Percentiles rank a stretch among this genome's conserved stretches.
These are phyloP conservation scores for Arabis hirsuta DNA, from an alignment of 345 rosid species.

Conservation along the genomic window DNA sequence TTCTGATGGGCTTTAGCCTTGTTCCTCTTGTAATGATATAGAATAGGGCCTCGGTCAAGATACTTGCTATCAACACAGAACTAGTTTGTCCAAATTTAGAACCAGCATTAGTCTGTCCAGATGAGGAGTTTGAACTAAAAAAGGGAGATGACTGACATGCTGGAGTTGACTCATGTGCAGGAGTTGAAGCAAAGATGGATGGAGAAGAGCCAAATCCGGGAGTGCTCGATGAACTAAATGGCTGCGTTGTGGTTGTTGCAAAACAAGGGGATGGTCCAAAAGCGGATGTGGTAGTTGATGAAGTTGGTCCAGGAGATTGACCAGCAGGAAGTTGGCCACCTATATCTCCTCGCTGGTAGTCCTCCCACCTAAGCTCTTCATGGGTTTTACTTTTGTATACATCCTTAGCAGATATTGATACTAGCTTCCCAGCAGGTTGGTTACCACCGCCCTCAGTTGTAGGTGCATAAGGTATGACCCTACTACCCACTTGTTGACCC, in stretches of 20 bases:
- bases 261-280: slow-evolving; percentile 60
- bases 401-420: slow-evolving; percentile 89
- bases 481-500: slow-evolving; percentile 76
- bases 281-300: slow-evolving; percentile 33
- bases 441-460: slow-evolving; percentile 54
- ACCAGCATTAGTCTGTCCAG: slow-evolving; percentile 46
- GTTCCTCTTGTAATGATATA: too few species aligned
- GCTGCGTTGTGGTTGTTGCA: slow-evolving; percentile 50
- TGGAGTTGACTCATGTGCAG: slow-evolving; percentile 52
- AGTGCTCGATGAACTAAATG: slow-evolving; percentile 54
- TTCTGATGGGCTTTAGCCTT: too few species aligned
- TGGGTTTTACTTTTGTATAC: slow-evolving; percentile 72
- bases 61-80: too few species aligned
- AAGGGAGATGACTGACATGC: slow-evolving; percentile 63
- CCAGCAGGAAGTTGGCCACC: slow-evolving; percentile 50
- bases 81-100: neutral
- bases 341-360: slow-evolving; percentile 95
- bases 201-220: slow-evolving; percentile 55
- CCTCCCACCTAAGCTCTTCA: slow-evolving; percentile 97
- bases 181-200: slow-evolving; percentile 52
- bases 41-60: too few species aligned
- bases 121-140: slow-evolving; percentile 55
- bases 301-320: slow-evolving; percentile 50
- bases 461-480: slow-evolving; percentile 68
- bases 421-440: slow-evolving; percentile 55